Conservation (phyloP, 495 filamentous ascomycete genomes). For the Talaromyces thailandensis region DNA sequence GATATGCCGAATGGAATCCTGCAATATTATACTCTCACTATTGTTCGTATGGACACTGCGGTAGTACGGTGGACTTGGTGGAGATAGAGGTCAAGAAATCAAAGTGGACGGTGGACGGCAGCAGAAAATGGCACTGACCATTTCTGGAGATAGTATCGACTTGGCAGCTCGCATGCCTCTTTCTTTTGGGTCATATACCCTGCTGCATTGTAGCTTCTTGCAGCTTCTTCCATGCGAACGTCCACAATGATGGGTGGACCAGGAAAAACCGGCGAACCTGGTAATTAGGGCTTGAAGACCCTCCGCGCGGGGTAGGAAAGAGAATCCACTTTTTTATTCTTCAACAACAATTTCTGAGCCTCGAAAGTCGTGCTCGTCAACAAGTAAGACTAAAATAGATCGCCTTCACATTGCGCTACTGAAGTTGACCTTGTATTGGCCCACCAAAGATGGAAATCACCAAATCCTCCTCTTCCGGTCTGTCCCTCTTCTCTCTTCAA, state of each 20-base stretch:
- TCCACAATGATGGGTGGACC: not conserved
- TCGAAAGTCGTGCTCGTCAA: not conserved
- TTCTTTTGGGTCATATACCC: not conserved
- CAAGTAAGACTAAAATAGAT: not conserved
- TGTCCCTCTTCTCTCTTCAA: slow-evolving; percentile 58
- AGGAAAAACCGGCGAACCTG: not conserved
- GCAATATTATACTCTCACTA: too few species aligned
- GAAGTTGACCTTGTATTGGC: not conserved
- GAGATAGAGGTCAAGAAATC: too few species aligned
- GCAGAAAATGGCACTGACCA: too few species aligned
- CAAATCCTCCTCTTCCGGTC: not conserved
- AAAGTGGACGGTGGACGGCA: too few species aligned
- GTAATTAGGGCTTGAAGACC: not conserved
- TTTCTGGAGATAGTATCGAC: not conserved
- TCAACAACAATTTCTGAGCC: not conserved
- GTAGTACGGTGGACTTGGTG: too few species aligned
- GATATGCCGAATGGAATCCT: too few species aligned
- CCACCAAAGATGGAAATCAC: not conserved
- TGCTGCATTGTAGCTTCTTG: not conserved
- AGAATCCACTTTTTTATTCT: not conserved
- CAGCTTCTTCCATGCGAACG: not conserved
- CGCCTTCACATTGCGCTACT: not conserved
- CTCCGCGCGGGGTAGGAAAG: not conserved
- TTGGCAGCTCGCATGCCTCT: not conserved
- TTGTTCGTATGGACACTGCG: too few species aligned